phyloP scores from a whole-genome alignment of 2,329 filamentous ascomycete genomes.

The Fusarium aywerte region DNA sequence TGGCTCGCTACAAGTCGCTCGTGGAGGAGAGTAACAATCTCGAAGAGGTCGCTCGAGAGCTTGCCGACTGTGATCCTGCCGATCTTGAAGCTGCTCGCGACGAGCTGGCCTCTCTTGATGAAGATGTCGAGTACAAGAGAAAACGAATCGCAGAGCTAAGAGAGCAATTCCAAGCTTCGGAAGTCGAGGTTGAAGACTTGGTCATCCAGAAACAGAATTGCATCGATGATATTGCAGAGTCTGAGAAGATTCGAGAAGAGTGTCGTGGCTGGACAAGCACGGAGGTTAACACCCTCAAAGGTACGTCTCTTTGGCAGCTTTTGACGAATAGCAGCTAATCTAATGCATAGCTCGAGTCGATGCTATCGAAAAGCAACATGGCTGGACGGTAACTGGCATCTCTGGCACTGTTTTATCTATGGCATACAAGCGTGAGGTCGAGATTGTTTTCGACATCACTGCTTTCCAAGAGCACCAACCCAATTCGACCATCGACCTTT shows the following conservation, averaged over 20 bases:
- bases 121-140: conserved; percentile 76
- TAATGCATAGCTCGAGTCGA: conserved; percentile 68
- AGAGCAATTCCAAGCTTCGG: conserved; percentile 73
- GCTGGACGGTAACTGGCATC: conserved; percentile 78
- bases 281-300: conserved; percentile 83
- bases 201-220: conserved; percentile 75
- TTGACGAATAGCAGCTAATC: conserved; percentile 51
- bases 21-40: conserved; percentile 73
- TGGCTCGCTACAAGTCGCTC: conserved; percentile 70
- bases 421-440: conserved; percentile 76
- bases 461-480: conserved; percentile 63
- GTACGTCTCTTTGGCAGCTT: conserved; percentile 55
- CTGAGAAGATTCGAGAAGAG: conserved; percentile 85
- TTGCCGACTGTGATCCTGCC: conserved; percentile 82
- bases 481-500: conserved; percentile 72
- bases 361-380: conserved; percentile 71
- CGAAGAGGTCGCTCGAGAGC: conserved; percentile 76
- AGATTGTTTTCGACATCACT: conserved; percentile 75
- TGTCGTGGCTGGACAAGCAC: conserved; percentile 88
- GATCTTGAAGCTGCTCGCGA: conserved; percentile 80
- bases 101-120: conserved; percentile 71
- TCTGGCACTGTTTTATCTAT: conserved; percentile 73
- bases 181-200: conserved; percentile 70
- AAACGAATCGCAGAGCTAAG: conserved; percentile 73
- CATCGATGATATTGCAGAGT: conserved; percentile 79